Evolutionary conservation across 306 rosid genomes (phyloP), one percentile per base, ranked within the genome.

Genomic region (Dryas drummondii): DNA sequence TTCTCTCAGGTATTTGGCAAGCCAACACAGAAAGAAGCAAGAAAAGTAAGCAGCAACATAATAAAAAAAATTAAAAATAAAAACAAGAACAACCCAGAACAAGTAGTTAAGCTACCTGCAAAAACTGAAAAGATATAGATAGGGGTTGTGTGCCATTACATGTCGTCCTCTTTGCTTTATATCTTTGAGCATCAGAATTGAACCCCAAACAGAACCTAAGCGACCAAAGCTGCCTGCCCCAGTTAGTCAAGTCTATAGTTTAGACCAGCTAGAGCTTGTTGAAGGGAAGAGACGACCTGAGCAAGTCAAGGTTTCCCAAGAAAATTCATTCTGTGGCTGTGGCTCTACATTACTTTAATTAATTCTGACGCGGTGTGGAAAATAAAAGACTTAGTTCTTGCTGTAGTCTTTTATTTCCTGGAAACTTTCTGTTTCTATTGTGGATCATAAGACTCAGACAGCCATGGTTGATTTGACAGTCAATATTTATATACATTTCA

Each of bases 251-350:
- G n/a, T 13, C 41, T 59, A 62, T 19, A 22, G 69, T 32, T 2
- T 32, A 41, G 65, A 76, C 78, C 69, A 15, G 44, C 46, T 16
- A 27, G 16, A 16, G 22, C 6, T 3, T 8, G 17, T 7, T 47
- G 69, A 15, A 14, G 42, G 40, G n/a, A 40, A 42, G 73, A 70
- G 79, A 81, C 41, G 84, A 76, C 84, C 66, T 60, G 32, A 64
- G 19, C 48, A 71, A 72, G 85, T 81, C 78, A 79, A 78, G 42
- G 74, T 26, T 64, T 73, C 10, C 55, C 56, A 22, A 82, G 61
- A 73, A 81, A 71, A 71, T 22, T 61, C 60, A 6, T 27, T 45
- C 54, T 53, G 74, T 53, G 63, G 41, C 46, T 40, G 47, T 68
- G 49, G 37, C 74, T 53, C 60, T 14, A 17, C 32, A n/a, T 16